Evolutionary conservation across 306 rosid species (phyloP).

Genomic region (Dalbergia oliveri): DNA sequence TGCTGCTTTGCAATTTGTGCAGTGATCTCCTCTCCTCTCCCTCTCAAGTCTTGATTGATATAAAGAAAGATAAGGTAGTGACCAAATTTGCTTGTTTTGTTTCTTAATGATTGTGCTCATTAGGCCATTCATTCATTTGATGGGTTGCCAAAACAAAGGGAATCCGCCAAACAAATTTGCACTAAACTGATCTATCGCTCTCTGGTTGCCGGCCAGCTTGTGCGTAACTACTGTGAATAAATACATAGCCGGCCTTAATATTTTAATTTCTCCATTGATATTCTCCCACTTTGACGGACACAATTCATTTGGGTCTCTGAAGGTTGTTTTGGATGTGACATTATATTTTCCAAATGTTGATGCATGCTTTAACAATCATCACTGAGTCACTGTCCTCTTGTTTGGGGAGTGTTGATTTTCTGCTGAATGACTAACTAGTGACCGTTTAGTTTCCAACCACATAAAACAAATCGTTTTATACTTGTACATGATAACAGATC

Average conservation of each 20-base stretch:
- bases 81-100: neutral
- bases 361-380: too few species aligned
- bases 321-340: neutral
- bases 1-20: conserved; percentile 10
- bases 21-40: neutral
- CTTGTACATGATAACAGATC: too few species aligned
- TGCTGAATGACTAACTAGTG: too few species aligned
- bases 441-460: too few species aligned
- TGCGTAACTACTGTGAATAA: too few species aligned
- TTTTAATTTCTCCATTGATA: neutral
- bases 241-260: neutral
- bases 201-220: conserved; percentile 38
- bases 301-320: neutral
- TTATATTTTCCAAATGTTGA: too few species aligned
- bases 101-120: neutral
- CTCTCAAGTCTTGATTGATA: neutral
- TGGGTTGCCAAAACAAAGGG: neutral
- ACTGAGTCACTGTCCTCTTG: too few species aligned
- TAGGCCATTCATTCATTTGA: neutral
- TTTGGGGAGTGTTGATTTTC: too few species aligned
- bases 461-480: too few species aligned
- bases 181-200: neutral
- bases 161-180: conserved; percentile 12
- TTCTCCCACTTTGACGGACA: neutral
- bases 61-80: neutral